phyloP scores from a whole-genome alignment of 148 eudicot species.

The Suaeda aralocaspica region DNA sequence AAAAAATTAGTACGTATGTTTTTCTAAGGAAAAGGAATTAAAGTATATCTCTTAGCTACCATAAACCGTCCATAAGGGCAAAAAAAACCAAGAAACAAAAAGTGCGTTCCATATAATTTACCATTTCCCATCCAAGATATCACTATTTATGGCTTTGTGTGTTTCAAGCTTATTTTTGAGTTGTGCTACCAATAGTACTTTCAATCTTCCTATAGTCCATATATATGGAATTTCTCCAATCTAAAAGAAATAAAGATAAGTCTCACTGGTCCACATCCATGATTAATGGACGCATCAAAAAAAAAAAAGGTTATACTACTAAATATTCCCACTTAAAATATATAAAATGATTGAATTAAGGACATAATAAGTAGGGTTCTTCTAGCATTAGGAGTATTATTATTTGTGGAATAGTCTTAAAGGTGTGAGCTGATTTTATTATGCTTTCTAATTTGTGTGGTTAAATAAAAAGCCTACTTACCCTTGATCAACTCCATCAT shows the following conservation, averaged over 20 bases:
- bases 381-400: slow-evolving; percentile 4
- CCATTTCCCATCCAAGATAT: not conserved
- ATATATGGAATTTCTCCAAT: slow-evolving; percentile 25
- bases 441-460: slow-evolving; percentile 6
- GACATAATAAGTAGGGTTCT: slow-evolving; percentile 3
- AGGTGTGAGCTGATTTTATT: not conserved
- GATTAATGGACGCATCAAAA: slow-evolving; percentile 20
- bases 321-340: slow-evolving; percentile 20
- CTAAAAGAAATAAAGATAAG: slow-evolving; percentile 13
- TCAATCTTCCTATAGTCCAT: slow-evolving; percentile 15
- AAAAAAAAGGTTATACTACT: slow-evolving; percentile 16
- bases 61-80: too few species aligned
- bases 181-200: slow-evolving; percentile 11
- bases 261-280: slow-evolving; percentile 29
- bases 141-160: not conserved
- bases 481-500: slow-evolving; percentile 17
- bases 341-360: slow-evolving; percentile 8
- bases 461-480: not conserved
- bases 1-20: too few species aligned
- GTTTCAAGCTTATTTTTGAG: not conserved
- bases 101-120: slow-evolving; percentile 14
- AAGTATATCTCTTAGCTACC: too few species aligned
- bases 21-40: too few species aligned
- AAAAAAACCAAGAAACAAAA: too few species aligned
- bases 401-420: not conserved